Evolutionary conservation across 345 rosid genomes (phyloP), one percentile per base, ranked within the genome.

Genomic region (Lumnitzera racemosa): DNA sequence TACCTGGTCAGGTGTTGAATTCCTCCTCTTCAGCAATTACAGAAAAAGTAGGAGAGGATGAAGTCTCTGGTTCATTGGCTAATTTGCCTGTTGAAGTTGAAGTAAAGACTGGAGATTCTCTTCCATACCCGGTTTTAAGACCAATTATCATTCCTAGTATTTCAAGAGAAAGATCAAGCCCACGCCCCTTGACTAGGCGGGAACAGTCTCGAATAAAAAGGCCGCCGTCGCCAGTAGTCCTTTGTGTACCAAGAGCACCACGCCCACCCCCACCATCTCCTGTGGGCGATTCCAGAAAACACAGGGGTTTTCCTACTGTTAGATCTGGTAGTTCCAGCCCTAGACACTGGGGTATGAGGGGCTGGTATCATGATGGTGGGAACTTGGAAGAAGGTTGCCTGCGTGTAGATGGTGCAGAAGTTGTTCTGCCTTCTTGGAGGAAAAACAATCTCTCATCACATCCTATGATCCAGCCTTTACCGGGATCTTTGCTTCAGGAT

Each of bases 261-360:
- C 81, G 86, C 49, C 98, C 88, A 10, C 98, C 98, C 62, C 96
- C 96, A 46, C 94, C 96, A 24, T 92, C 98, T 64, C 89, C 96
- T 68, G 96, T 78, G 70, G 86, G 86, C 53, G 88, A 85, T 61
- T 75, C 98, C 47, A 83, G 95, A 80, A 87, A 89, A 72, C 88
- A 80, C 23, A 79, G 96, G 55, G 96, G 98, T 48, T 83, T 89
- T 72, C 91, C 98, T 36, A 87, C 85, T 67, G 98, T 92, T 73
- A 89, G 98, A 74, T 92, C 98, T 52, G 98, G 98, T 74, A 92
- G 98, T 77, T 92, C 98, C 67, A 92, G 98, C 72, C 98, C 98
- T 55, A 82, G 98, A 75, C 89, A 92, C 57, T 92, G 98, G 98
- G 85, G 96, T 70, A 68, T 89, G 78, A 87, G 88, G 80, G 90